A percentile compares a stretch with the other conserved stretches of the same genome.
Conservation (phyloP, 2,329 filamentous ascomycete species). For the Talaromyces atroroseus region DNA sequence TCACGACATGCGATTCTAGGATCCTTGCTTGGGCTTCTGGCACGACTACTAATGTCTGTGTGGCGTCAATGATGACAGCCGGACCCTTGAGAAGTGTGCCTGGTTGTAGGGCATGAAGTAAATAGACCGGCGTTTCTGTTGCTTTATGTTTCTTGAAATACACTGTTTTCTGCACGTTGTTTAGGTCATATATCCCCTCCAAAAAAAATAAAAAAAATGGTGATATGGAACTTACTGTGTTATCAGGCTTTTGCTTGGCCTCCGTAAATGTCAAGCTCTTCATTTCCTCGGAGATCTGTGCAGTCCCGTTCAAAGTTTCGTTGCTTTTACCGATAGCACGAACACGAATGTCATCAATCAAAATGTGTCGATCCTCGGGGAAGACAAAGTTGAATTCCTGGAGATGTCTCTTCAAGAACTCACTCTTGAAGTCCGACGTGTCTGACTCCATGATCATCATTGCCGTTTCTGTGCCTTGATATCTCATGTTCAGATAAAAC, state of each 20-base stretch:
- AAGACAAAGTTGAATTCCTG: slow-evolving; percentile 61
- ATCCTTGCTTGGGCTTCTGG: background rate
- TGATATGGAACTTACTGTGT: background rate
- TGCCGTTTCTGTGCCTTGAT: background rate
- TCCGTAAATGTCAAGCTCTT: background rate
- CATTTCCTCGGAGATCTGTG: background rate
- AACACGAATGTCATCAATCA: slow-evolving; percentile 82
- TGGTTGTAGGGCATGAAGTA: background rate
- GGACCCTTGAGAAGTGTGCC: background rate
- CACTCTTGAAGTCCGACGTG: background rate
- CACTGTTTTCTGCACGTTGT: background rate
- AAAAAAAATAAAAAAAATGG: no score
- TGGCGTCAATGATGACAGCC: background rate
- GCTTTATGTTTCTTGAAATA: background rate
- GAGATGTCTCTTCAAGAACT: background rate
- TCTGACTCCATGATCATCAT: background rate
- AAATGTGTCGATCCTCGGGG: slow-evolving; percentile 74
- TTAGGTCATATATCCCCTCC: background rate
- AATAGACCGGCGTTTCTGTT: background rate
- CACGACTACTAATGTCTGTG: background rate
- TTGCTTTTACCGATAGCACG: slow-evolving; percentile 33
- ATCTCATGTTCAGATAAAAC: background rate
- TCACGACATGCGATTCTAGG: background rate
- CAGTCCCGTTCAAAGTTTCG: background rate
- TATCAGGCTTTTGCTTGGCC: background rate